Percentiles rank a stretch among this genome's conserved stretches.
Evolutionary conservation across 2,329 filamentous ascomycete genomes (phyloP).

Genomic region (Trichoderma simmonsii): DNA sequence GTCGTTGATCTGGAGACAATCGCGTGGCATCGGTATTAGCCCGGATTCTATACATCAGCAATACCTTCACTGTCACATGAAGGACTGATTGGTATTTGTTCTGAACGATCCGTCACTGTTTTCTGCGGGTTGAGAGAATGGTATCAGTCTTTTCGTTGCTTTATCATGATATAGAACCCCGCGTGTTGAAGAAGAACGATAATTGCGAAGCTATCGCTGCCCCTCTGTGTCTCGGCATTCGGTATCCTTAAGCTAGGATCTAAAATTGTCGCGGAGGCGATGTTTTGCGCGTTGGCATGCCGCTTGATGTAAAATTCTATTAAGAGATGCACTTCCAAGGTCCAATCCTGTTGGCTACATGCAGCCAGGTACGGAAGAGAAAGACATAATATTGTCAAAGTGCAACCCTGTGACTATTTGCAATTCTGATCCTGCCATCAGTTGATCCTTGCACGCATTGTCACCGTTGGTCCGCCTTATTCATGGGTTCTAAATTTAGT

Average conservation of each 20-base stretch:
- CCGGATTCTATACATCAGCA: not conserved
- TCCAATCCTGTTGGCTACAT: not conserved
- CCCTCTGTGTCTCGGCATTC: not conserved
- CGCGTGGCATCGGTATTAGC: not conserved
- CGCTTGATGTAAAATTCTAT: not conserved
- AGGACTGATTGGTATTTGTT: not conserved
- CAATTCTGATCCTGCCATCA: not conserved
- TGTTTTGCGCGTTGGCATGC: too few species aligned
- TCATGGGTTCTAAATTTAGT: conserved; percentile 11
- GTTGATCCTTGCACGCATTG: not conserved
- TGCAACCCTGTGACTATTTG: not conserved
- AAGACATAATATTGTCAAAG: not conserved
- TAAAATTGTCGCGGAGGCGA: too few species aligned
- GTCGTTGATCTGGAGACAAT: too few species aligned
- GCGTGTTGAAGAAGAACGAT: rapidly evolving
- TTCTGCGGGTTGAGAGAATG: not conserved
- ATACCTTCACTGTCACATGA: not conserved
- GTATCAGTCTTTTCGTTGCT: not conserved
- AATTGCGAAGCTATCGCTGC: not conserved
- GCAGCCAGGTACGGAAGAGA: not conserved
- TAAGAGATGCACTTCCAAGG: not conserved
- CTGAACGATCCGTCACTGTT: not conserved
- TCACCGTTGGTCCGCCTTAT: not conserved
- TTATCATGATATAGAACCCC: not conserved
- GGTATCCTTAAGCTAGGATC: not conserved